Base-by-base conservation (phyloP, 106 monocot genomes). In the Acorus calamus region DNA sequence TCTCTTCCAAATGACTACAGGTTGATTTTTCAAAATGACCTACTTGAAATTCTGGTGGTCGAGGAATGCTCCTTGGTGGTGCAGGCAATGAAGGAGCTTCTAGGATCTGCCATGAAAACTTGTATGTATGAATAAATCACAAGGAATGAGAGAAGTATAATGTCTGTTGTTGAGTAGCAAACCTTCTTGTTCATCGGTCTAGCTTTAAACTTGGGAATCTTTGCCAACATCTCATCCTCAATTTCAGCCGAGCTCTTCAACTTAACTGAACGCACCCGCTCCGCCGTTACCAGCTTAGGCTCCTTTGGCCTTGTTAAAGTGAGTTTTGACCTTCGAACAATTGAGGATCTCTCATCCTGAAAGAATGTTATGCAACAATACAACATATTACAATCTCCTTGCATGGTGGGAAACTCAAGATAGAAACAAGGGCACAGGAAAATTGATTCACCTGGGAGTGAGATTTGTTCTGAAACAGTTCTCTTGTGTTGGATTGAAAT, bases 401-500 rank as follows among this genome's bases (percentile, higher is more conserved):
- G 28, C 28, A 28, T 28, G 28, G 28, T 28, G 28, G 28, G 28
- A 28, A 46, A 13, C 4, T 8, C 3, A 5, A 46, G 4, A 42
- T 4, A 10, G 11, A 61, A 61, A 61, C 2, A 7, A 61, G 47
- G 44, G 10, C 5, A 44, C 46, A 4, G 10, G 10, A 3, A 6
- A 28, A 44, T 11, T 72, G 12, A 62, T 71, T 83, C 58, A 92
- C 87, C 69, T 79, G 70, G 55, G 76, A 75, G 44, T 60, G 14
- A 44, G 73, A 66, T 68, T 66, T 60, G 45, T 81, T 79, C 8
- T 70, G 72, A n/a, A 67, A 69, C 7, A 92, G 47, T 48, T 73
- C 82, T 71, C 92, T 80, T 14, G 92, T 88, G 47, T 76, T 77
- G 11, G 85, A 88, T 28, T 88, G 77, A 49, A 93, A 93, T 69